phyloP scores from a whole-genome alignment of 192 early-diverging fungal genomes.

The Entomortierella parvispora region DNA sequence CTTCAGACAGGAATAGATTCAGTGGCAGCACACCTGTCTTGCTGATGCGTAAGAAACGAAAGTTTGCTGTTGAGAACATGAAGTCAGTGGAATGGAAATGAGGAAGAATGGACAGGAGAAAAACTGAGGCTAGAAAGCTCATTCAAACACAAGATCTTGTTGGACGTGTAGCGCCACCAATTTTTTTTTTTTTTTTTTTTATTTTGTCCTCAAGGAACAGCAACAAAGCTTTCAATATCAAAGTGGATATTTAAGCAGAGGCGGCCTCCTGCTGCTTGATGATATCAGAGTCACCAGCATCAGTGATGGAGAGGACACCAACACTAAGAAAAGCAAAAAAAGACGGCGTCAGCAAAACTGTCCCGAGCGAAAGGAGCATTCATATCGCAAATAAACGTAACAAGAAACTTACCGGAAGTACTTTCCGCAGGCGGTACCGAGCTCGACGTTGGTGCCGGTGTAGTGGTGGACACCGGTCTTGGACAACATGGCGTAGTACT shows the following conservation, averaged over 20 bases:
- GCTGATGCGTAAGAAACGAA: constrained; percentile 38
- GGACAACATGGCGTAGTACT: constrained; percentile 99
- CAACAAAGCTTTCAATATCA: background rate
- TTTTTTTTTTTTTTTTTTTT: background rate
- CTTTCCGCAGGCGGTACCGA: constrained; percentile 99
- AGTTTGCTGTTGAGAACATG: constrained; percentile 42
- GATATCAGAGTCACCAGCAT: constrained; percentile 92
- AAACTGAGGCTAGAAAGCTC: background rate
- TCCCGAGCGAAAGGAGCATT: constrained; percentile 56
- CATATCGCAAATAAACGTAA: background rate
- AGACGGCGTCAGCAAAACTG: background rate
- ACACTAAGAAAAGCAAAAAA: constrained; percentile 26
- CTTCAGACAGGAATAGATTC: constrained; percentile 39
- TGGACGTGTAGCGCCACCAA: constrained; percentile 23
- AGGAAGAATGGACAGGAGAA: background rate
- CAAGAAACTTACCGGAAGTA: constrained; percentile 82
- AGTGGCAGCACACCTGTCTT: constrained; percentile 32
- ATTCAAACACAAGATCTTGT: background rate
- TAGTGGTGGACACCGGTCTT: constrained; percentile 99
- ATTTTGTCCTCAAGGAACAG: background rate
- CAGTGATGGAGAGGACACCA: constrained; percentile 94
- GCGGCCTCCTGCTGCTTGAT: constrained; percentile 3
- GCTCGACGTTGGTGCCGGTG: constrained; percentile 98
- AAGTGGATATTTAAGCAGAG: background rate
- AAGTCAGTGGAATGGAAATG: background rate